Evolutionary conservation across 805 yeast genomes (phyloP).

Genomic region (Yarrowia keelungensis): DNA sequence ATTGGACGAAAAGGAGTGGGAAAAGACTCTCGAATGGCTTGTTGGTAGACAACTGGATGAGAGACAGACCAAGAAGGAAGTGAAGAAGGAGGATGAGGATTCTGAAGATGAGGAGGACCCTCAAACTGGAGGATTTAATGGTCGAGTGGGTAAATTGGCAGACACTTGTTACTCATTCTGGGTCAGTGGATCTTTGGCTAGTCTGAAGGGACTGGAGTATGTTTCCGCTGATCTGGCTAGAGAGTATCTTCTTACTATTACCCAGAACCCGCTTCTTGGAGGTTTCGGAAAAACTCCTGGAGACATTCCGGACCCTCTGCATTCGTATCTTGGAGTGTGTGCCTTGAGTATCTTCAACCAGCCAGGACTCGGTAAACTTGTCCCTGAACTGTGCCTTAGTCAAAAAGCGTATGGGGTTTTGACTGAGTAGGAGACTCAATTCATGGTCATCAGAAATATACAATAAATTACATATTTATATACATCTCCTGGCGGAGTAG

Average conservation of each 20-base stretch:
- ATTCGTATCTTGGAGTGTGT: constrained; percentile 63
- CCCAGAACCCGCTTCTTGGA: constrained; percentile 71
- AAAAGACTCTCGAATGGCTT: constrained; percentile 11
- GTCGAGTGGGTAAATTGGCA: constrained; percentile 80
- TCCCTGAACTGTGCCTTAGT: constrained; percentile 49
- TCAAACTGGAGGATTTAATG: constrained; percentile 77
- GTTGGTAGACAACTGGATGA: constrained; percentile 8
- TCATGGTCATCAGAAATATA: constrained; percentile 4
- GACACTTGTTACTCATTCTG: constrained; percentile 93
- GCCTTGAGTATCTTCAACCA: constrained; percentile 47
- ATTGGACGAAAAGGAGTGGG: constrained; percentile 7
- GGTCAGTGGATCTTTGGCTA: constrained; percentile 65
- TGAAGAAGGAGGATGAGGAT: neutral
- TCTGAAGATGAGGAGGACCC: neutral
- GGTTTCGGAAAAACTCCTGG: constrained; percentile 77
- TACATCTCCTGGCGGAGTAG: constrained; percentile 19
- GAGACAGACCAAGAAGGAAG: neutral
- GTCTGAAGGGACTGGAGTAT: constrained; percentile 52
- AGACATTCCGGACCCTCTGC: constrained; percentile 66
- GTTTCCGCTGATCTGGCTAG: constrained; percentile 52
- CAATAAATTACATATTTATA: constrained; percentile 33
- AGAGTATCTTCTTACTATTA: constrained; percentile 58
- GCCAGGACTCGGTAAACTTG: constrained; percentile 44
- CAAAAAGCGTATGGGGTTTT: constrained; percentile 40
- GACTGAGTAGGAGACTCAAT: neutral